These are phyloP conservation scores for Chaetomiaceae sp. DNA, from an alignment of 2,329 filamentous ascomycete genomes.

Conservation along the genomic window DNA sequence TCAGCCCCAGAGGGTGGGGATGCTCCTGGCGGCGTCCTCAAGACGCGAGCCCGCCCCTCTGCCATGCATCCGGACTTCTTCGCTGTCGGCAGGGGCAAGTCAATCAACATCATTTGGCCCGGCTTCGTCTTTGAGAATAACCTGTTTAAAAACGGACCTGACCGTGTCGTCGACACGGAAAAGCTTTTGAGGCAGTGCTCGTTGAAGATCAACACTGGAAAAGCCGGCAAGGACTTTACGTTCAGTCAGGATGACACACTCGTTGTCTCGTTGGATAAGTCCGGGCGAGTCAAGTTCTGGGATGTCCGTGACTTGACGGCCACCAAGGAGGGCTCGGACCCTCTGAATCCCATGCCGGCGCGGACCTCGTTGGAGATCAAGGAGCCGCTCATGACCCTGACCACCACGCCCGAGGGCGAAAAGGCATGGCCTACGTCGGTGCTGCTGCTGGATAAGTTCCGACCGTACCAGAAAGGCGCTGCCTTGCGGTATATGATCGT, in stretches of 20 bases:
- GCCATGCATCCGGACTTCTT: constrained; percentile 89
- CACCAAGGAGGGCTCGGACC: constrained; percentile 46
- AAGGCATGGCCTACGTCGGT: constrained; percentile 98
- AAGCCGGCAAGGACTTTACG: constrained; percentile 95
- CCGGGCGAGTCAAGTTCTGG: constrained; percentile 96
- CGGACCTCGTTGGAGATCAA: constrained; percentile 69
- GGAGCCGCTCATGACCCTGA: constrained; percentile 79
- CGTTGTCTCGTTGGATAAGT: constrained; percentile 94
- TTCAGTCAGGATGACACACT: constrained; percentile 96
- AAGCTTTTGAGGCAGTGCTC: constrained; percentile 81
- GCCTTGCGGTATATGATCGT: constrained; percentile 94
- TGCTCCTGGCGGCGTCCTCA: constrained; percentile 83
- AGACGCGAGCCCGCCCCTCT: constrained; percentile 89
- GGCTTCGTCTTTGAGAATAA: constrained; percentile 58
- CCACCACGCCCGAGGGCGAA: constrained; percentile 79
- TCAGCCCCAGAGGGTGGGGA: constrained; percentile 76
- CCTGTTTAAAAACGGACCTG: constrained; percentile 58
- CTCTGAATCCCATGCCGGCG: constrained; percentile 48
- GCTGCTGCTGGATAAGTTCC: constrained; percentile 91
- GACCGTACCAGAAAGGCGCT: constrained; percentile 83
- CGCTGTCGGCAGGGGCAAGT: constrained; percentile 90
- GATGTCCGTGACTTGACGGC: constrained; percentile 77
- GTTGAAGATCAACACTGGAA: constrained; percentile 91
- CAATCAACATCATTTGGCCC: constrained; percentile 82
- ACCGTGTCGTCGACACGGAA: constrained; percentile 76